A percentile compares a stretch with the other conserved stretches of the same genome.
Evolutionary conservation across 164 flowering plant species (phyloP).

Genomic region (Chimonanthus salicifolius): DNA sequence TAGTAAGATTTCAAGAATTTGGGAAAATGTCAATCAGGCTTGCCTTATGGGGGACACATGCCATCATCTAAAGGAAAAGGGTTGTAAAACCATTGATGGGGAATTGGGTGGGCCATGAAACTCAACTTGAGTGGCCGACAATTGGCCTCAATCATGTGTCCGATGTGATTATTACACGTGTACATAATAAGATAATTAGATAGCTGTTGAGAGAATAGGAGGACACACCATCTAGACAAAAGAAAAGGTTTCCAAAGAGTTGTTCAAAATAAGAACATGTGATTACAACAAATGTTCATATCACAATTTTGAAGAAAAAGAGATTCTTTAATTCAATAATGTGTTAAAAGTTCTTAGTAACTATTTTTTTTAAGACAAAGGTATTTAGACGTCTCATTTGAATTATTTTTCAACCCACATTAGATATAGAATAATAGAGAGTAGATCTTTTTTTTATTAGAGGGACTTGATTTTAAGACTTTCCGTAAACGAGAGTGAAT

Average conservation of each 20-base stretch:
- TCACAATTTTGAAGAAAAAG: too few relatives aligned
- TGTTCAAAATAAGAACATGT: background rate
- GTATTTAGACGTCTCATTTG: too few relatives aligned
- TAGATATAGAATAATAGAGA: too few relatives aligned
- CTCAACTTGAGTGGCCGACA: conserved; percentile 22
- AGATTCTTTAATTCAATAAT: too few relatives aligned
- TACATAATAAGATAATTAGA: background rate
- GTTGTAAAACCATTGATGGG: background rate
- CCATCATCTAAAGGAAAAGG: conserved; percentile 13
- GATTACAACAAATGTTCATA: too few relatives aligned
- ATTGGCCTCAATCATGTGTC: background rate
- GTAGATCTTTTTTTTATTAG: too few relatives aligned
- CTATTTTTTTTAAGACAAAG: too few relatives aligned
- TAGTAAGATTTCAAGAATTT: conserved; percentile 3
- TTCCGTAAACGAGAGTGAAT: too few relatives aligned
- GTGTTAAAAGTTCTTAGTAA: too few relatives aligned
- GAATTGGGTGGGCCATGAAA: background rate
- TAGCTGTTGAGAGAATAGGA: too few relatives aligned
- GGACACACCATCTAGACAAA: background rate
- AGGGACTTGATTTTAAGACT: too few relatives aligned
- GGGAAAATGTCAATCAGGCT: conserved; percentile 26
- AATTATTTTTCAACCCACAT: too few relatives aligned
- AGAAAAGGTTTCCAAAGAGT: background rate
- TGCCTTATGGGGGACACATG: conserved; percentile 24
- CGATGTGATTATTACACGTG: background rate